Percentiles rank a stretch among this genome's conserved stretches.
These are phyloP conservation scores for Curvularia eragrostidis DNA, from an alignment of 2,329 filamentous ascomycete species.

Conservation along the genomic window DNA sequence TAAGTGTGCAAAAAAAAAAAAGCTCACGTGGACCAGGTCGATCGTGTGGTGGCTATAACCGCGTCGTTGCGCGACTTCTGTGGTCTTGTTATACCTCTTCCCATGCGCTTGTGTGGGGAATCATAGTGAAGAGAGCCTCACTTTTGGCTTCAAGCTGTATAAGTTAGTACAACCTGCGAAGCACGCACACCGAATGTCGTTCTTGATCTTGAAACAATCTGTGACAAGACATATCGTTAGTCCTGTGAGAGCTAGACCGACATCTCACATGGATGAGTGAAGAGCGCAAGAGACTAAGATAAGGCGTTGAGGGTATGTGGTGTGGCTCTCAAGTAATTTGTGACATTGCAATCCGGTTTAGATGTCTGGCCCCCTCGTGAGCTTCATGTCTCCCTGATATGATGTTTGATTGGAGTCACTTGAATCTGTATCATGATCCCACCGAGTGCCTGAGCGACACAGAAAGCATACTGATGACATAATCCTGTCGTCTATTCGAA, in stretches of 20 bases:
- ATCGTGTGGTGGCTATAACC: slow-evolving; percentile 20
- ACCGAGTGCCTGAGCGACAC: background rate
- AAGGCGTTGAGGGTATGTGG: background rate
- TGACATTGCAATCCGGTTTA: slow-evolving; percentile 3
- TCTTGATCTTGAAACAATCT: background rate
- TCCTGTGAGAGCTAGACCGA: slow-evolving; percentile 3
- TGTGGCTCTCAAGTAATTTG: slow-evolving; percentile 1
- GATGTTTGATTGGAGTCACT: background rate
- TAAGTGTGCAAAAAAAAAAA: slow-evolving; percentile 8
- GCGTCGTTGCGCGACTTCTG: slow-evolving; percentile 8
- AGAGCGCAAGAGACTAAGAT: background rate
- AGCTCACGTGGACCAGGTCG: slow-evolving; percentile 8
- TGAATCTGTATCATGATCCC: background rate
- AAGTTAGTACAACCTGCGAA: background rate
- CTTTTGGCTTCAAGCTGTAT: background rate
- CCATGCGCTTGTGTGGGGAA: background rate
- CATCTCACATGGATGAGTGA: slow-evolving; percentile 8
- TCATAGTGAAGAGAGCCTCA: background rate
- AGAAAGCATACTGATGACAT: background rate
- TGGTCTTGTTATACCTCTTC: slow-evolving; percentile 6
- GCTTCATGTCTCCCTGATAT: slow-evolving; percentile 2
- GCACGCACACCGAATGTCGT: background rate
- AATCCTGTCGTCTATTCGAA: slow-evolving; percentile 10
- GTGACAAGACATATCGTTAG: slow-evolving; percentile 1
- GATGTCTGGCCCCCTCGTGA: background rate